Evolutionary conservation across 176 grass and related monocot genomes (phyloP).

Genomic region (maize (Zea mays)): Zm-B73-REFERENCE-NAM-5.0 NC_050103.1:169099501-169100000

Average conservation of each 20-base stretch:
- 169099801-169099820: constrained; percentile 45
- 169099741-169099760: constrained; percentile 49
- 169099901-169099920: constrained; percentile 48
- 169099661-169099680: constrained; percentile 48
- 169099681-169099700: constrained; percentile 34
- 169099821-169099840: constrained; percentile 58
- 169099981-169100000: constrained; percentile 60
- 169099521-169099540: constrained; percentile 55
- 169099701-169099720: constrained; percentile 59
- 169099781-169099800: constrained; percentile 26
- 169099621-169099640: constrained; percentile 42
- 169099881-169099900: constrained; percentile 35
- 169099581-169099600: constrained; percentile 37
- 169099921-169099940: constrained; percentile 68
- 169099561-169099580: constrained; percentile 56
- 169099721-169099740: constrained; percentile 75
- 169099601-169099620: constrained; percentile 54
- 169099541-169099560: constrained; percentile 59
- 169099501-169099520: constrained; percentile 54
- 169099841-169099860: constrained; percentile 43
- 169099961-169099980: constrained; percentile 51
- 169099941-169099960: constrained; percentile 54
- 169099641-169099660: constrained; percentile 44
- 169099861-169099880: constrained; percentile 49
- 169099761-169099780: constrained; percentile 54